Percentiles rank a stretch among this genome's conserved stretches.
These are phyloP conservation scores for Imleria badia DNA, from an alignment of 768 basidiomycete species.

Conservation along the genomic window DNA sequence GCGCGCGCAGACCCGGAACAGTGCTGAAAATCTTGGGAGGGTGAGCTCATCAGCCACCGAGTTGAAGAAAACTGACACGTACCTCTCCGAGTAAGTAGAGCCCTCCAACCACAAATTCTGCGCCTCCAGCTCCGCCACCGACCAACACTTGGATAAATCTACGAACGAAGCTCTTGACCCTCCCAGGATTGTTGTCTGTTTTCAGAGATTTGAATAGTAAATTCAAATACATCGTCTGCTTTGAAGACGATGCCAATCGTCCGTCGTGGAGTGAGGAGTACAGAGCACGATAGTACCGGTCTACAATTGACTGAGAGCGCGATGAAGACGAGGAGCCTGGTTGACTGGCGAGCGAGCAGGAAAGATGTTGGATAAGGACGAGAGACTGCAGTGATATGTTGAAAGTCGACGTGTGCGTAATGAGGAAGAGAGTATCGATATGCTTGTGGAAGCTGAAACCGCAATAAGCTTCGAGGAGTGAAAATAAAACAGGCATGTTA, in stretches of 20 bases:
- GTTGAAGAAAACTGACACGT: constrained; percentile 18
- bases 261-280: constrained; percentile 88
- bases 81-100: constrained; percentile 89
- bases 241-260: constrained; percentile 78
- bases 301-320: constrained; percentile 48
- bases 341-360: constrained; percentile 48
- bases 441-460: constrained; percentile 70
- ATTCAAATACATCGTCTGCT: constrained; percentile 97
- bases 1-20: constrained; percentile 43
- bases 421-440: constrained; percentile 90
- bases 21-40: constrained; percentile 48
- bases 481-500: constrained; percentile 33
- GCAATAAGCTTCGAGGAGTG: constrained; percentile 1
- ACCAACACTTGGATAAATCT: constrained; percentile 80
- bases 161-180: constrained; percentile 79
- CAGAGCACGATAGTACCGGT: constrained; percentile 78
- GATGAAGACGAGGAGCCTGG: constrained; percentile 40
- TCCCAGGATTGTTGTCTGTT: constrained; percentile 52
- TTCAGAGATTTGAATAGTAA: constrained; percentile 90
- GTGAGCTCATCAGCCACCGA: background rate
- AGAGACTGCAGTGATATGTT: constrained; percentile 94
- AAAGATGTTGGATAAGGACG: constrained; percentile 83
- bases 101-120: constrained; percentile 88
- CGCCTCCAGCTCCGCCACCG: constrained; percentile 67
- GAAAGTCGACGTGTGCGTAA: constrained; percentile 95